Base-by-base conservation (phyloP, 345 rosid species). In the Ceriops zippeliana region DNA sequence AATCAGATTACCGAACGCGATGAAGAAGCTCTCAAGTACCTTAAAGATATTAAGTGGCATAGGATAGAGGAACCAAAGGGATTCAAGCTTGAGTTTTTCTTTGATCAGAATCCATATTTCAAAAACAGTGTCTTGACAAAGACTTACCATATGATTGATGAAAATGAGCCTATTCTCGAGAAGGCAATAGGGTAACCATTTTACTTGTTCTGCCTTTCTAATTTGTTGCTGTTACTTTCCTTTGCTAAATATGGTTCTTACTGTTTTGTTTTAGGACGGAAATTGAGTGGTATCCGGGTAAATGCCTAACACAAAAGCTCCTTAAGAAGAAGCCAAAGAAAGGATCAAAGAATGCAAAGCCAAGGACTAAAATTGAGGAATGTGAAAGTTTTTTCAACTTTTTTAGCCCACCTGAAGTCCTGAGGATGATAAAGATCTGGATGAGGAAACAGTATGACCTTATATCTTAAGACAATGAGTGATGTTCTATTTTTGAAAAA, bases 61-160 rank as follows among this genome's bases (percentile, higher is more conserved):
- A 85, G 93, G 69, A 81, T 89, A 63, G 93, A 85, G 63, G 92
- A 89, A 19, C 97, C 96, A 46, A 96, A 96, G 77, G 98, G 99
- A 53, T 96, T 92, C 85, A 96, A 92, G 83, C 92, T 96, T 42
- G 99, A 96, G 68, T 96, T 96, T 75, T 82, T 78, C 80, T 96
- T 96, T 70, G 96, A 87, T 26, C 65, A 88, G 34, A 96, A 96
- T 75, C 98, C 97, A 22, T 92, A 65, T 77, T 96, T 96, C 83
- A 92, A 87, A 81, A 92, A 90, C 75, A 7, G 91, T 59, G 82
- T 92, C 61, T 82, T 96, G 89, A 87, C 90, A 1, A 96, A 96
- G 86, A 83, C 92, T 26, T 96, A 96, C 71, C 96, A 96, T 82
- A 96, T 96, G 98, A 87, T 92, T 70, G 99, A 96, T 81, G 99